A percentile compares a stretch with the other conserved stretches of the same genome.
Conservation (phyloP, 805 yeast genomes). For the Candida mattraensis region DNA sequence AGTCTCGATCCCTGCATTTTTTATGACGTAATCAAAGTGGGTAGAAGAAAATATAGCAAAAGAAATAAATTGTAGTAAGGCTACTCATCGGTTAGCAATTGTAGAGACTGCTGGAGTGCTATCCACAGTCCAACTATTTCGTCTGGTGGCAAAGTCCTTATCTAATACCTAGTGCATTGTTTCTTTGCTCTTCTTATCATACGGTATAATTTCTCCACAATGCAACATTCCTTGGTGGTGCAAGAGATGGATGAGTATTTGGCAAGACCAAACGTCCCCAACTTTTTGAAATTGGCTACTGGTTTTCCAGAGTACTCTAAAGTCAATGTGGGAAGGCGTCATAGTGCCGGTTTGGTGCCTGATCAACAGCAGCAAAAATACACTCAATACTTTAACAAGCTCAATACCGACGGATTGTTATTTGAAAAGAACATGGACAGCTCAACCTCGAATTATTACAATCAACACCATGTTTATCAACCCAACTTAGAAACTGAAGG, state of each 20-base stretch:
- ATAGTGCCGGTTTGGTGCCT: conserved; percentile 1
- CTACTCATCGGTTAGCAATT: no score
- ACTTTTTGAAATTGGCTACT: conserved; percentile 19
- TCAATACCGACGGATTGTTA: conserved; percentile 26
- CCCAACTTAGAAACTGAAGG: conserved; percentile 8
- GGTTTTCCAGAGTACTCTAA: conserved; percentile 18
- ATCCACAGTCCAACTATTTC: no score
- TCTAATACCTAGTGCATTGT: no score
- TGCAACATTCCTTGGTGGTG: no score
- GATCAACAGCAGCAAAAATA: conserved; percentile 14
- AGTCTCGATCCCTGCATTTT: conserved; percentile 4
- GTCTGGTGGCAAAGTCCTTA: no score
- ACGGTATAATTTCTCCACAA: no score
- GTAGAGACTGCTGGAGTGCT: not conserved
- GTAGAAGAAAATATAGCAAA: no score
- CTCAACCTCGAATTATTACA: conserved; percentile 25
- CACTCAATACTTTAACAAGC: conserved; percentile 25
- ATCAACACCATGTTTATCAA: conserved; percentile 18
- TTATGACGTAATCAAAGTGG: not conserved
- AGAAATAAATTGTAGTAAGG: no score
- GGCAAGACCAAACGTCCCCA: conserved; percentile 22
- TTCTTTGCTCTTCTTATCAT: no score
- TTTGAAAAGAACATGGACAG: conserved; percentile 19
- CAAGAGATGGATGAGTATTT: conserved; percentile 27
- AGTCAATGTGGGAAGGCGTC: conserved; percentile 4